These are phyloP conservation scores for Kalmusia sp. DNA, from an alignment of 2,329 filamentous ascomycete species.

Conservation along the genomic window DNA sequence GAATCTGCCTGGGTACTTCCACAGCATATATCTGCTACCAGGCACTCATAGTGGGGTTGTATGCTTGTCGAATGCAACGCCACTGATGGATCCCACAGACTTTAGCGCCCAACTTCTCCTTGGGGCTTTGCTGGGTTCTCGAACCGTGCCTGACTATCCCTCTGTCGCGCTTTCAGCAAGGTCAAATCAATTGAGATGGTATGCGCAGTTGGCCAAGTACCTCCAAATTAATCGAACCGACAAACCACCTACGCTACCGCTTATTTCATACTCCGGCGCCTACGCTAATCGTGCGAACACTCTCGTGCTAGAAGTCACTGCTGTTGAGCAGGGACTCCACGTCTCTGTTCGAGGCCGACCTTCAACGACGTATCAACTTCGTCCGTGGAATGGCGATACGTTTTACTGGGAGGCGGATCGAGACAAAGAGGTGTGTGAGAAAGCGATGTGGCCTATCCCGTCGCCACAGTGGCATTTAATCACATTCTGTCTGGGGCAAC, in stretches of 20 bases:
- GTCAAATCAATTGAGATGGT: constrained; percentile 1
- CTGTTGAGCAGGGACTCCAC: not conserved
- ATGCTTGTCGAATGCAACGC: constrained; percentile 17
- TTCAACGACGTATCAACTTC: constrained; percentile 9
- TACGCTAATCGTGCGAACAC: constrained; percentile 1
- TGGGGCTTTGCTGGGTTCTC: constrained; percentile 6
- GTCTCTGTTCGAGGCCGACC: not conserved
- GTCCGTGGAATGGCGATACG: constrained; percentile 14
- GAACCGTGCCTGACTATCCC: not conserved
- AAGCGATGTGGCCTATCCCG: constrained; percentile 7
- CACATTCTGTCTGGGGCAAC: not conserved
- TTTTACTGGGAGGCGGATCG: constrained; percentile 18
- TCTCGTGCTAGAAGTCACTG: not conserved
- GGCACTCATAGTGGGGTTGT: constrained; percentile 18
- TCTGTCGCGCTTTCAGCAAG: not conserved
- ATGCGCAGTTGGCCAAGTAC: not conserved
- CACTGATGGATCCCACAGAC: constrained; percentile 18
- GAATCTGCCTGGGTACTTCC: constrained; percentile 5
- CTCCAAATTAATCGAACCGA: not conserved
- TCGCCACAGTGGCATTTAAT: not conserved
- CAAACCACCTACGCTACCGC: constrained; percentile 3
- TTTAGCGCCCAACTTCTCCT: constrained; percentile 18
- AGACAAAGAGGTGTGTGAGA: constrained; percentile 10
- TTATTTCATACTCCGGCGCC: constrained; percentile 9
- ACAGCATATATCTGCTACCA: constrained; percentile 16